Evolutionary conservation across 345 rosid species (phyloP).

Genomic region (Hevea brasiliensis): DNA sequence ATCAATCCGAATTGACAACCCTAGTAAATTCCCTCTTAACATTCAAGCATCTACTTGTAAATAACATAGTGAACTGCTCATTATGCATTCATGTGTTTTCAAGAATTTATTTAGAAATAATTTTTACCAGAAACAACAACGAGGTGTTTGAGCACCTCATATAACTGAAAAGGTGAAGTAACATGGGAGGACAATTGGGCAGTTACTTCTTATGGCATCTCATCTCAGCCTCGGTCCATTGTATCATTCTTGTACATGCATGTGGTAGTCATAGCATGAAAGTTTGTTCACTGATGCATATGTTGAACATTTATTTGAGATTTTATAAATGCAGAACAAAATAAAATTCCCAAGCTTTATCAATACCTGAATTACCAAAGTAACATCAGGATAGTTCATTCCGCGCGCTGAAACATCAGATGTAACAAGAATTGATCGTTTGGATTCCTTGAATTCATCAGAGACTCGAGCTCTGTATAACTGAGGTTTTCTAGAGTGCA

Average conservation of each 20-base stretch:
- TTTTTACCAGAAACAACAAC: background rate
- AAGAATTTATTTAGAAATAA: background rate
- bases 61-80: background rate
- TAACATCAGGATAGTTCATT: conserved; percentile 93
- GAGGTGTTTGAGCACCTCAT: background rate
- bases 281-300: background rate
- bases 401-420: conserved; percentile 96
- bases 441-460: conserved; percentile 83
- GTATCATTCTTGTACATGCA: background rate
- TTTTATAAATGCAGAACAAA: background rate
- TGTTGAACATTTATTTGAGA: background rate
- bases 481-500: conserved; percentile 91
- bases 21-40: background rate
- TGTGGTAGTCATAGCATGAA: background rate
- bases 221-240: background rate
- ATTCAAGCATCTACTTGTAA: background rate
- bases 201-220: background rate
- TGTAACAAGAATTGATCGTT: conserved; percentile 70
- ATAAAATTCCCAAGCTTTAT: conserved; percentile 1
- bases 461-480: conserved; percentile 68
- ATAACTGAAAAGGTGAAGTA: background rate
- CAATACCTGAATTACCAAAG: conserved; percentile 90
- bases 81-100: no score
- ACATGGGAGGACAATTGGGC: background rate
- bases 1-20: no score